These are phyloP conservation scores for Tetrahymena malaccensis DNA, from an alignment of 73 alveolate genomes.

Conservation along the genomic window DNA sequence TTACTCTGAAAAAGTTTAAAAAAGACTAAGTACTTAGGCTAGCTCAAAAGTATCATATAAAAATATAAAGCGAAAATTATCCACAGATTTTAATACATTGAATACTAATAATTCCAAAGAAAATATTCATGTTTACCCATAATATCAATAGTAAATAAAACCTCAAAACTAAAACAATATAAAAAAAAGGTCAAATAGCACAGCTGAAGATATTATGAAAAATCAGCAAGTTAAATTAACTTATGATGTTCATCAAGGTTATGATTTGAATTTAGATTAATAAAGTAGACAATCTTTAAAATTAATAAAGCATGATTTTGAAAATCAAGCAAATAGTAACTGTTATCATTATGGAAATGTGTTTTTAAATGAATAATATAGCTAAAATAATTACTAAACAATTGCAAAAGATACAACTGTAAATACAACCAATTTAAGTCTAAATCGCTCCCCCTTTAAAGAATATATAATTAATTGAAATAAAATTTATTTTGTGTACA, in stretches of 20 bases:
- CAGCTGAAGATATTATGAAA: not conserved
- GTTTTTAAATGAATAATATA: not conserved
- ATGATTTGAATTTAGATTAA: not conserved
- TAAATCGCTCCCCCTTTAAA: not conserved
- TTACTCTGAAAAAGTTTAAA: not conserved
- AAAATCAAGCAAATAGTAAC: too few species aligned
- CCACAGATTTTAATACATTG: not conserved
- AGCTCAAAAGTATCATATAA: not conserved
- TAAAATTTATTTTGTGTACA: too few species aligned
- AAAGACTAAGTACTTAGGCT: not conserved
- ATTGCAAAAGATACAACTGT: not conserved
- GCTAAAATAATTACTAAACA: not conserved
- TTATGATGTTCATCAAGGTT: not conserved
- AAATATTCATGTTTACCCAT: not conserved
- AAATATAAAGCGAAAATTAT: not conserved
- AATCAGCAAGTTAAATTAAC: not conserved
- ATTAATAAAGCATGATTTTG: not conserved
- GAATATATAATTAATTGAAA: not conserved
- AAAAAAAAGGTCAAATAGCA: not conserved
- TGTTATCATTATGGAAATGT: not conserved
- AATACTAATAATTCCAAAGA: not conserved
- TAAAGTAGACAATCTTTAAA: not conserved
- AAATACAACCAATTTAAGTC: not conserved
- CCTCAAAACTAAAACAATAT: not conserved
- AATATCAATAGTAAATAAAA: not conserved